A percentile compares a stretch with the other conserved stretches of the same genome.
These are phyloP conservation scores for Tetrahymena elliotti DNA, from an alignment of 73 alveolate species.

Conservation along the genomic window DNA sequence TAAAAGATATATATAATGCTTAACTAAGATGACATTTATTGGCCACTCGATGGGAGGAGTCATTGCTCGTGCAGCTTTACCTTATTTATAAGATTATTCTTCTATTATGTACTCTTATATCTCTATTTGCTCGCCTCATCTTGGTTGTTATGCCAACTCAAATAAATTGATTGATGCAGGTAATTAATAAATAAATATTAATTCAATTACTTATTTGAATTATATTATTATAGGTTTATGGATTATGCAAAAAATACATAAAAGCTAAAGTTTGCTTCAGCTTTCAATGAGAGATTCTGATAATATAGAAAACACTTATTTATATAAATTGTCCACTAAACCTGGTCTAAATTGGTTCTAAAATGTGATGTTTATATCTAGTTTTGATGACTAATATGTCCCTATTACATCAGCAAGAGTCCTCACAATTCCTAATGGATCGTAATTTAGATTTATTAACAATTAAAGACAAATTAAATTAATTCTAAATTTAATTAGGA, in stretches of 20 bases:
- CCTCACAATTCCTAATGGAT: constrained; percentile 37
- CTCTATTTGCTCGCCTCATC: constrained; percentile 85
- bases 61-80: constrained; percentile 88
- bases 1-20: constrained; percentile 75
- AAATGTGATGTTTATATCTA: constrained; percentile 66
- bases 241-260: neutral
- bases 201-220: neutral
- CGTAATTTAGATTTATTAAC: constrained; percentile 51
- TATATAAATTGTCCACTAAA: constrained; percentile 64
- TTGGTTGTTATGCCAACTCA: constrained; percentile 69
- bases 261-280: constrained; percentile 66
- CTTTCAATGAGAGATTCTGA: constrained; percentile 70
- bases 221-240: no score
- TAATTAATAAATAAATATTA: neutral
- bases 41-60: constrained; percentile 94
- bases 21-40: constrained; percentile 64
- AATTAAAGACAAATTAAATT: constrained; percentile 45
- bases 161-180: constrained; percentile 84
- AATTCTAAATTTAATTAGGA: constrained; percentile 7
- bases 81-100: constrained; percentile 64
- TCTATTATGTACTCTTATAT: constrained; percentile 71
- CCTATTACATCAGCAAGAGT: constrained; percentile 90
- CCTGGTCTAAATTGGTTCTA: constrained; percentile 84
- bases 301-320: constrained; percentile 66
- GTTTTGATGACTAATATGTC: constrained; percentile 83